Evolutionary conservation across 192 early-diverging fungal genomes (phyloP).

Genomic region (Paraglomus brasilianum): DNA sequence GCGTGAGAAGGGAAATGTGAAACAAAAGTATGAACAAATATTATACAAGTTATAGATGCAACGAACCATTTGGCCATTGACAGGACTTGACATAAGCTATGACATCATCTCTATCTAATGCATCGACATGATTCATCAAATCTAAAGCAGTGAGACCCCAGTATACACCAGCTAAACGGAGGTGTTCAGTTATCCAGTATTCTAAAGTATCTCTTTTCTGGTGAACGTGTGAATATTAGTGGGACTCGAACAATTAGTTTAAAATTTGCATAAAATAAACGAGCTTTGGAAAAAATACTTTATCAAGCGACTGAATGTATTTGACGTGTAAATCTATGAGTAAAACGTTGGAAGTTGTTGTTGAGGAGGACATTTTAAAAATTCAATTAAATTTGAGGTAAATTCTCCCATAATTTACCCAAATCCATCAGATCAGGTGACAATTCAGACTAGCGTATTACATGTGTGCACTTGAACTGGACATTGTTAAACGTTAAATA

Average conservation of each 20-base stretch:
- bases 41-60: neutral
- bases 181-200: conserved; percentile 91
- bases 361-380: conserved; percentile 2
- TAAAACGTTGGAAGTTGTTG: conserved; percentile 34
- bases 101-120: conserved; percentile 68
- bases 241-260: neutral
- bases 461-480: no score
- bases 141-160: conserved; percentile 89
- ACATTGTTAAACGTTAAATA: no score
- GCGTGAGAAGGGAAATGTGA: conserved; percentile 27
- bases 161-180: conserved; percentile 89
- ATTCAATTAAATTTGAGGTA: no score
- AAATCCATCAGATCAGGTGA: no score
- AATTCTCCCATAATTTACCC: no score
- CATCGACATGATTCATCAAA: conserved; percentile 63
- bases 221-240: neutral
- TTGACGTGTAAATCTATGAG: conserved; percentile 65
- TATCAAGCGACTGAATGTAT: conserved; percentile 72
- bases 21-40: neutral
- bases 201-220: conserved; percentile 85
- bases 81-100: conserved; percentile 80
- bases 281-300: conserved; percentile 28
- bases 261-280: neutral
- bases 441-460: no score
- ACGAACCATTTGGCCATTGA: conserved; percentile 72